Evolutionary conservation across 352 stramenopile species (phyloP).

Genomic region (Globisporangium abappressorium): DNA sequence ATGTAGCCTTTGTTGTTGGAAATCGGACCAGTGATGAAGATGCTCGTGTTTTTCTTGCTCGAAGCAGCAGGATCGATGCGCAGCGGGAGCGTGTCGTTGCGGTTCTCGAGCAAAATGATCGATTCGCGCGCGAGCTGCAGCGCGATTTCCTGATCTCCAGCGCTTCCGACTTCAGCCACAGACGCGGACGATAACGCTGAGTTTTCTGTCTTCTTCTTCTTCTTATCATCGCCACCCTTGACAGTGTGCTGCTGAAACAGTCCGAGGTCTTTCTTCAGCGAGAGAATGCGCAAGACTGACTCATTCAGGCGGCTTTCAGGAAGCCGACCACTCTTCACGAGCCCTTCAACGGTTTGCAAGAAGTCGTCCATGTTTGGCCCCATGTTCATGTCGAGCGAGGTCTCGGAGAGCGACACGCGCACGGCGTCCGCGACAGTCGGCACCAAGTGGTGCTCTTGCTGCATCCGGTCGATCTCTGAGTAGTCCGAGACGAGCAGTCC

Average conservation of each 20-base stretch:
- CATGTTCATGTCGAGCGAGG: conserved; percentile 93
- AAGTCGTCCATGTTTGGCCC: conserved; percentile 53
- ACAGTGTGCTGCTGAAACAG: conserved; percentile 26
- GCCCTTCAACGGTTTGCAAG: conserved; percentile 42
- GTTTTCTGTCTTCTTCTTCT: conserved; percentile 9
- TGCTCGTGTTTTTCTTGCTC: conserved; percentile 11
- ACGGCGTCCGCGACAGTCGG: conserved; percentile 60
- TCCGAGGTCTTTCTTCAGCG: conserved; percentile 49
- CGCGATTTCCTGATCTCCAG: conserved; percentile 47
- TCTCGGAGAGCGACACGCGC: conserved; percentile 67
- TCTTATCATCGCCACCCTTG: no score
- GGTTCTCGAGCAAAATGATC: conserved; percentile 79
- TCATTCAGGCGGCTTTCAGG: conserved; percentile 51
- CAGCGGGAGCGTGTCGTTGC: conserved; percentile 38
- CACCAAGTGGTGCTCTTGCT: conserved; percentile 80
- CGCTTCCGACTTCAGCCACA: conserved; percentile 36
- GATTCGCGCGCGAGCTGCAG: conserved; percentile 73
- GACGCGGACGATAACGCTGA: background rate
- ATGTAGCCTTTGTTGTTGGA: conserved; percentile 69
- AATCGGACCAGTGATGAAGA: conserved; percentile 66
- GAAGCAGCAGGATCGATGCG: background rate
- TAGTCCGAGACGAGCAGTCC: conserved; percentile 93
- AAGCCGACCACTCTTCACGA: conserved; percentile 44
- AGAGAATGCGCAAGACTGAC: conserved; percentile 63
- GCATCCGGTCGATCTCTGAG: conserved; percentile 87